Evolutionary conservation across 768 basidiomycete genomes (phyloP).

Genomic region (Astraeus odoratus): DNA sequence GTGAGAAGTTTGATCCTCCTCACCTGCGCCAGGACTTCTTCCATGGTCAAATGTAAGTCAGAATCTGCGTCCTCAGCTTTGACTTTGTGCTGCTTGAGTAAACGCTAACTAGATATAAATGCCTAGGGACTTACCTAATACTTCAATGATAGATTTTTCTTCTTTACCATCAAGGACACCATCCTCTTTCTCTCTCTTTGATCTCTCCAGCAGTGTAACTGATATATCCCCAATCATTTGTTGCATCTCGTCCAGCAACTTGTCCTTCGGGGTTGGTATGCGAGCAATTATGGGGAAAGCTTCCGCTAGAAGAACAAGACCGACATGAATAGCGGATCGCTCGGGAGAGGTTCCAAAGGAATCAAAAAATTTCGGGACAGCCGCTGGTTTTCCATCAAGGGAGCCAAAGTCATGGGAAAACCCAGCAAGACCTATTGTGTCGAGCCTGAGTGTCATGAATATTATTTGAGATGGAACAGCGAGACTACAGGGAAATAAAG

Average conservation of each 20-base stretch:
- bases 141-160: not conserved
- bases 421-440: no score
- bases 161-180: slow-evolving; percentile 10
- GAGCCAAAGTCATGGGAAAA: no score
- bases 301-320: not conserved
- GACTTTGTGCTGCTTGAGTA: not conserved
- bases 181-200: slow-evolving; percentile 22
- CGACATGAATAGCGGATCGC: no score
- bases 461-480: no score
- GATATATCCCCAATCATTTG: not conserved
- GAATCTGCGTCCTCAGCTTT: slow-evolving; percentile 24
- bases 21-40: slow-evolving; percentile 35
- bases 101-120: not conserved
- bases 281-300: slow-evolving; percentile 13
- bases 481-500: no score
- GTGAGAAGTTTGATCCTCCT: not conserved
- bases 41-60: slow-evolving; percentile 28
- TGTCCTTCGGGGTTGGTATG: not conserved
- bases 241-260: not conserved
- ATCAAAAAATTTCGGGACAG: slow-evolving; percentile 18
- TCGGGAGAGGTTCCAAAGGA: not conserved
- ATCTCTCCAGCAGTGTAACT: slow-evolving; percentile 20
- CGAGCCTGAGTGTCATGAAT: no score
- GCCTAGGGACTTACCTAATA: not conserved
- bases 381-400: slow-evolving; percentile 24